Percentiles rank a stretch among this genome's conserved stretches.
Conservation (phyloP, 257 asterid species). For the Galeopsis tetrahit region DNA sequence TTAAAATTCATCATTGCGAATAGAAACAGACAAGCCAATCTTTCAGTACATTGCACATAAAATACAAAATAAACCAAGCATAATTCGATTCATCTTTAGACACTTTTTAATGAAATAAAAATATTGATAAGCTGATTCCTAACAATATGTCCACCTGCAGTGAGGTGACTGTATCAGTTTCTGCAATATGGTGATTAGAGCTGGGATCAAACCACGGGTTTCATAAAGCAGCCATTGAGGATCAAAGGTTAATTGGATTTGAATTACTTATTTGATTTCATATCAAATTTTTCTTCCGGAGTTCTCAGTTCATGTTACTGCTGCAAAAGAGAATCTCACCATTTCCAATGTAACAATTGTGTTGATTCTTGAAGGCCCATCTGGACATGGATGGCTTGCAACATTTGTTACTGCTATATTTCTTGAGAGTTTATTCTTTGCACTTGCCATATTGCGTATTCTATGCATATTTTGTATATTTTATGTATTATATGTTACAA, state of each 20-base stretch:
- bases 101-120: constrained; percentile 10
- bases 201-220: neutral
- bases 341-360: constrained; percentile 36
- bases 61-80: too few species aligned
- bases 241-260: neutral
- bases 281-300: constrained; percentile 8
- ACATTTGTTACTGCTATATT: too few species aligned
- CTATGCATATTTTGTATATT: too few species aligned
- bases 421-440: too few species aligned
- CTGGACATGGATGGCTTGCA: neutral
- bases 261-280: neutral
- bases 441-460: too few species aligned
- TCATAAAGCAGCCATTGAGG: constrained; percentile 12
- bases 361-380: constrained; percentile 10
- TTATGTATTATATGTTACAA: too few species aligned
- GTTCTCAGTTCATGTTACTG: constrained; percentile 15
- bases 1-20: too few species aligned
- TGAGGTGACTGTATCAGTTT: neutral
- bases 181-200: neutral
- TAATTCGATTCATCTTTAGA: too few species aligned
- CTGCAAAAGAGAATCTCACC: too few species aligned
- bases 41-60: too few species aligned
- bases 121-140: neutral
- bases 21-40: too few species aligned
- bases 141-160: too few species aligned